These are phyloP conservation scores for Lumnitzera littorea DNA, from an alignment of 345 rosid species.

Conservation along the genomic window DNA sequence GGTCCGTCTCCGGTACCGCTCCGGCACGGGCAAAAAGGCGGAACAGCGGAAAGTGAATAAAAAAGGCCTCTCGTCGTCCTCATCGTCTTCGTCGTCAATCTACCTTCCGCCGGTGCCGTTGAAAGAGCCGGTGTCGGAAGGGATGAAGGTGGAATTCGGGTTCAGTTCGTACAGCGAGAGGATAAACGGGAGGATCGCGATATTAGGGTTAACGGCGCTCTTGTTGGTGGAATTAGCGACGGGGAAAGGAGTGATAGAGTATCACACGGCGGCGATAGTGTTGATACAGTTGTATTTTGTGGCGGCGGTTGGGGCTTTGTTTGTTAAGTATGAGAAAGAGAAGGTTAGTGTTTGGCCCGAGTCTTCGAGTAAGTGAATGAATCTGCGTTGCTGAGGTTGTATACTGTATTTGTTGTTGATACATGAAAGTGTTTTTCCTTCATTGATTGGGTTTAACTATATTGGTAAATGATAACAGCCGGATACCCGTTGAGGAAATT, in stretches of 20 bases:
- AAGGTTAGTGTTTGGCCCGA: constrained; percentile 72
- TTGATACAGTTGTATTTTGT: constrained; percentile 63
- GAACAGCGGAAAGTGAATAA: constrained; percentile 64
- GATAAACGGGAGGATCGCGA: constrained; percentile 67
- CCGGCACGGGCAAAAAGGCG: constrained; percentile 84
- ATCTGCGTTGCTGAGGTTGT: too few species aligned
- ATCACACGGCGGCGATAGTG: constrained; percentile 72
- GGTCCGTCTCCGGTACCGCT: constrained; percentile 57
- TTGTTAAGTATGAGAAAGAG: constrained; percentile 66
- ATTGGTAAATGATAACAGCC: too few species aligned
- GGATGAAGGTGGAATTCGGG: constrained; percentile 75
- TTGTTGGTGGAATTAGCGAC: constrained; percentile 82
- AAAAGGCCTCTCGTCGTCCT: constrained; percentile 10
- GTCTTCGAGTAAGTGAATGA: constrained; percentile 9
- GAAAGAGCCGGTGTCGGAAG: constrained; percentile 55
- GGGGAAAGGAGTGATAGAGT: constrained; percentile 70
- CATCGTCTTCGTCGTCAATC: constrained; percentile 15
- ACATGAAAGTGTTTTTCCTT: too few species aligned
- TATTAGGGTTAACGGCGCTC: constrained; percentile 64
- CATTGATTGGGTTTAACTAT: too few species aligned
- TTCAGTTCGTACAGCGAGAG: constrained; percentile 67
- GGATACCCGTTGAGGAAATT: too few species aligned
- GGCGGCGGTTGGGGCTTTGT: constrained; percentile 60
- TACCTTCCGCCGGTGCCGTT: constrained; percentile 74
- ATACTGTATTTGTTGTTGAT: too few species aligned